Evolutionary conservation across 78 protist genomes (phyloP).

Genomic region (Dictyostelium firmibasis): DNA sequence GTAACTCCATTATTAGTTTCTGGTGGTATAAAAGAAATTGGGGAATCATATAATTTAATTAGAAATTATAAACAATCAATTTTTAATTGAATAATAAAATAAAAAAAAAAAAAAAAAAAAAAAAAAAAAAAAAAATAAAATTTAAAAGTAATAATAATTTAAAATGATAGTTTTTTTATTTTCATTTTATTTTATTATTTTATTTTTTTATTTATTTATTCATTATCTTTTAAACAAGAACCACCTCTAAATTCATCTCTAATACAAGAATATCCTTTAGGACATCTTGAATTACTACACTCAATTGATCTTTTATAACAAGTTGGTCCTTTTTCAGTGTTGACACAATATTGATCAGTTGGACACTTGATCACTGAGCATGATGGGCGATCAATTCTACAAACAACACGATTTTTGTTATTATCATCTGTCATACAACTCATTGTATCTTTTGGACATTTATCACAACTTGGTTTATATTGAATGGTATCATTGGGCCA

Average conservation of each 20-base stretch:
- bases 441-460: background rate
- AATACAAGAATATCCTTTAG: background rate
- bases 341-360: background rate
- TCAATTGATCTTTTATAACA: background rate
- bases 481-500: background rate
- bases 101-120: background rate
- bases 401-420: background rate
- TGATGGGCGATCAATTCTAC: background rate
- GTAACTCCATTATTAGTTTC: constrained; percentile 26
- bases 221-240: background rate
- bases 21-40: constrained; percentile 62
- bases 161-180: no score
- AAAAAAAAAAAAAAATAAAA: background rate
- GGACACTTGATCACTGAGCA: background rate
- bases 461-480: background rate
- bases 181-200: background rate
- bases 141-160: background rate
- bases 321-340: background rate
- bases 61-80: constrained; percentile 43
- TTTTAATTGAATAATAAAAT: background rate
- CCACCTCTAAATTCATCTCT: background rate
- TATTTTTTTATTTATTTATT: background rate
- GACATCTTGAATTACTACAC: background rate
- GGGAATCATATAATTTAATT: constrained; percentile 6
- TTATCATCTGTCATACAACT: background rate